Evolutionary conservation across 345 rosid genomes (phyloP), one percentile per base, ranked within the genome.

Genomic region (Citrus inodora): DNA sequence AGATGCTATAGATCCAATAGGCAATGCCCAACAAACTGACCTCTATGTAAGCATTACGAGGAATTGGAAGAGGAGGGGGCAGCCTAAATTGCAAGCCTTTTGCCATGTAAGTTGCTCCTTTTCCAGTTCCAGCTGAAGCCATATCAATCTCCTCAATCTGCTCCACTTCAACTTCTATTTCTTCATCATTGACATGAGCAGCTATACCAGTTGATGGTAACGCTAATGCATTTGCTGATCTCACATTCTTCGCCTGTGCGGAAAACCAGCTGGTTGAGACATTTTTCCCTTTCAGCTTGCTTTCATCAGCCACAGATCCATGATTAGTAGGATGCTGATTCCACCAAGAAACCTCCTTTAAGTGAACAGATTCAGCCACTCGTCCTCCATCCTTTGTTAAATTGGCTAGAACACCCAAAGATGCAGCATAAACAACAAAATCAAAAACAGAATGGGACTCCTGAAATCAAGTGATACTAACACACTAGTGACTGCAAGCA

Each of bases 171-270:
- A 76, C 73, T 64, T 87, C 98, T 76, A 86, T 84, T 46, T 79
- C 75, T 16, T 87, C 88, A 32, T 89, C 90, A 74, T 70, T 74
- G n/a, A 83, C 91, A 22, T 82, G 88, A 71, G 92, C 95, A 82
- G 93, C 94, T 89, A 92, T 89, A 85, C 93, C 82, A 10, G 92
- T 88, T 62, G 93, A 85, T 42, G 95, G 91, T 69, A 87, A 78
- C 28, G 80, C 60, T 84, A 67, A 38, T 46, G 51, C 51, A 46
- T 46, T 46, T 53, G 76, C 91, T 3, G 80, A 51, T 3, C 74
- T 83, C 51, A 68, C 78, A 77, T 78, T 83, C 83, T 83, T 83
- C 33, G 68, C 71, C 88, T 83, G 87, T 7, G 77, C 79, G 24
- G 84, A 62, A 42, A 86, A 73, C 75, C 66, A 77, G 80, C 89